Percentiles rank a stretch among this genome's conserved stretches.
phyloP scores from a whole-genome alignment of 495 filamentous ascomycete genomes.

The Venustampulla echinocandica region DNA sequence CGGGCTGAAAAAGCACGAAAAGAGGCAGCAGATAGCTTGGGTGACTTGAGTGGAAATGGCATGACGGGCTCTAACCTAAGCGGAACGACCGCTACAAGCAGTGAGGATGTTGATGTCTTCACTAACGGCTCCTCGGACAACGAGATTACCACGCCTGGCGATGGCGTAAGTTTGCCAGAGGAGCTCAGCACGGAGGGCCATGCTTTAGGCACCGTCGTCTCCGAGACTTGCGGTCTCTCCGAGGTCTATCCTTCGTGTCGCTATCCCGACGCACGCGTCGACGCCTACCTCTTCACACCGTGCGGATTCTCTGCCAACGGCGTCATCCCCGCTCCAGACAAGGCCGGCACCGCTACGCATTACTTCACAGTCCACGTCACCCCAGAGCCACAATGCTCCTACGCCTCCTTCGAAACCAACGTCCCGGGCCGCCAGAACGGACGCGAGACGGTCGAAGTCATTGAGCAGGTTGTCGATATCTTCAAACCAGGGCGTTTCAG shows the following conservation, averaged over 20 bases:
- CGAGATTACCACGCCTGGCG: constrained; percentile 46
- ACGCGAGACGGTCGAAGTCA: constrained; percentile 78
- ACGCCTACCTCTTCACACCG: constrained; percentile 93
- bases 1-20: constrained; percentile 49
- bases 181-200: constrained; percentile 89
- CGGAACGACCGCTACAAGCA: constrained; percentile 23
- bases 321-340: constrained; percentile 74
- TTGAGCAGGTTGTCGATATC: constrained; percentile 89
- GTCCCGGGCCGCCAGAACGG: constrained; percentile 86
- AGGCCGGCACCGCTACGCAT: constrained; percentile 55
- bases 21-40: constrained; percentile 41
- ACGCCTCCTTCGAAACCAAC: constrained; percentile 98
- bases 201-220: constrained; percentile 85
- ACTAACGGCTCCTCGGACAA: constrained; percentile 65
- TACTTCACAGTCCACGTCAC: constrained; percentile 99
- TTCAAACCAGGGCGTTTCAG: constrained; percentile 96
- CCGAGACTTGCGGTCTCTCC: constrained; percentile 80
- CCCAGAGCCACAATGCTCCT: constrained; percentile 95
- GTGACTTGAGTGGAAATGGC: constrained; percentile 36
- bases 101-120: constrained; percentile 64
- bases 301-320: constrained; percentile 98
- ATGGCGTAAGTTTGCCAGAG: constrained; percentile 52
- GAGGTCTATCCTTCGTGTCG: constrained; percentile 78
- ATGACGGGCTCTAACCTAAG: constrained; percentile 26
- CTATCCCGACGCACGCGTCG: constrained; percentile 90